phyloP scores from a whole-genome alignment of 1,284 basidiomycete genomes.

The Coriolopsis trogii region DNA sequence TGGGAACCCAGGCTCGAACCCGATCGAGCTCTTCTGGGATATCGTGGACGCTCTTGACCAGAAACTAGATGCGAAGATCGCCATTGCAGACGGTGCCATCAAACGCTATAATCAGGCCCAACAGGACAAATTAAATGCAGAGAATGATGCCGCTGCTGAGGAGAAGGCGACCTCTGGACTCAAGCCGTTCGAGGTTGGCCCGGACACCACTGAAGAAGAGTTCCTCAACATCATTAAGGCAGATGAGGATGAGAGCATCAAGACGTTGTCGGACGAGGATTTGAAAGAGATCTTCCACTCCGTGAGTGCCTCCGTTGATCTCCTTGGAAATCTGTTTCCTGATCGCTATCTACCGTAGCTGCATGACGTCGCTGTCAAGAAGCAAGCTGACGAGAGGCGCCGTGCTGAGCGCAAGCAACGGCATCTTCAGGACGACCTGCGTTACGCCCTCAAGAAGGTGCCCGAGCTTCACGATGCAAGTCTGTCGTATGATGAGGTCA shows the following conservation, averaged over 20 bases:
- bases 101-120: constrained; percentile 45
- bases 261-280: constrained; percentile 54
- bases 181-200: constrained; percentile 50
- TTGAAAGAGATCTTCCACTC: constrained; percentile 65
- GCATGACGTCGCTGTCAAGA: constrained; percentile 69
- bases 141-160: constrained; percentile 40
- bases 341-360: constrained; percentile 49
- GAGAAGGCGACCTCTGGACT: constrained; percentile 17
- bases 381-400: constrained; percentile 79
- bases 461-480: constrained; percentile 77
- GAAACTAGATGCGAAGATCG: constrained; percentile 78
- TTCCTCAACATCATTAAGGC: constrained; percentile 62
- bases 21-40: constrained; percentile 97
- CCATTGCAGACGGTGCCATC: constrained; percentile 62
- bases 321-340: background rate
- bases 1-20: constrained; percentile 91
- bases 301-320: constrained; percentile 47
- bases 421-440: constrained; percentile 92
- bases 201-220: constrained; percentile 63
- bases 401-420: constrained; percentile 83
- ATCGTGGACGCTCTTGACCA: constrained; percentile 86
- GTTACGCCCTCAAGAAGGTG: constrained; percentile 93
- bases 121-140: constrained; percentile 34
- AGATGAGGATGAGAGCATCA: constrained; percentile 50
- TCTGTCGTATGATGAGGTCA: constrained; percentile 77